Conservation (phyloP, 2,329 filamentous ascomycete genomes). For the Penicillium sp. region DNA sequence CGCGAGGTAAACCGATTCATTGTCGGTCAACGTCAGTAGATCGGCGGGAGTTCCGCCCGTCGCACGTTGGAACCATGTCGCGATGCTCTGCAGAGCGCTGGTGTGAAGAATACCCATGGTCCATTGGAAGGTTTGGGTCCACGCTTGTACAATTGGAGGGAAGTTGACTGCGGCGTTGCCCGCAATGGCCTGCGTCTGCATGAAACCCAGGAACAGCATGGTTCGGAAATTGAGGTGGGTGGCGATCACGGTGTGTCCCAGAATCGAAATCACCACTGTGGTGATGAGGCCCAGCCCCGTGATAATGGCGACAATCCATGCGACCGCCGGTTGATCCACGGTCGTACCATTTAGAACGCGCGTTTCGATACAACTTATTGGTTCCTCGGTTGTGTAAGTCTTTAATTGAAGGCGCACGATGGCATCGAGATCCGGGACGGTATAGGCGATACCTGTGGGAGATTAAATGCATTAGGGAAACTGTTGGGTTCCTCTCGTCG, state of each 20-base stretch:
- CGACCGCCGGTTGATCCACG: slow-evolving; percentile 81
- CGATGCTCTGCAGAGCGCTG: slow-evolving; percentile 78
- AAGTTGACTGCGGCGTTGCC: slow-evolving; percentile 77
- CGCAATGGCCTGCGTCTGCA: slow-evolving; percentile 89
- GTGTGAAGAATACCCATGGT: slow-evolving; percentile 91
- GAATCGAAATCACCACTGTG: slow-evolving; percentile 81
- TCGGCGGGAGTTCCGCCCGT: slow-evolving; percentile 83
- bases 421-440: slow-evolving; percentile 62
- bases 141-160: slow-evolving; percentile 83
- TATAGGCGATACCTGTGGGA: slow-evolving; percentile 70
- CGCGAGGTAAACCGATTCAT: slow-evolving; percentile 75
- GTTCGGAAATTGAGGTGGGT: slow-evolving; percentile 92
- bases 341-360: slow-evolving; percentile 41
- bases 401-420: slow-evolving; percentile 17
- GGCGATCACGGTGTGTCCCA: slow-evolving; percentile 90
- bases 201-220: slow-evolving; percentile 86
- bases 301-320: slow-evolving; percentile 85
- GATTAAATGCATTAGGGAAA: slow-evolving; percentile 3
- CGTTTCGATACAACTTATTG: slow-evolving; percentile 30
- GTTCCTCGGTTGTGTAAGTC: not conserved
- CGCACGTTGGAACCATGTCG: slow-evolving; percentile 92
- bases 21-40: slow-evolving; percentile 62
- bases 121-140: slow-evolving; percentile 98
- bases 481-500: not conserved
- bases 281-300: slow-evolving; percentile 78